These are phyloP conservation scores for Dryas integrifolia DNA, from an alignment of 331 rosid genomes.

Conservation along the genomic window DNA sequence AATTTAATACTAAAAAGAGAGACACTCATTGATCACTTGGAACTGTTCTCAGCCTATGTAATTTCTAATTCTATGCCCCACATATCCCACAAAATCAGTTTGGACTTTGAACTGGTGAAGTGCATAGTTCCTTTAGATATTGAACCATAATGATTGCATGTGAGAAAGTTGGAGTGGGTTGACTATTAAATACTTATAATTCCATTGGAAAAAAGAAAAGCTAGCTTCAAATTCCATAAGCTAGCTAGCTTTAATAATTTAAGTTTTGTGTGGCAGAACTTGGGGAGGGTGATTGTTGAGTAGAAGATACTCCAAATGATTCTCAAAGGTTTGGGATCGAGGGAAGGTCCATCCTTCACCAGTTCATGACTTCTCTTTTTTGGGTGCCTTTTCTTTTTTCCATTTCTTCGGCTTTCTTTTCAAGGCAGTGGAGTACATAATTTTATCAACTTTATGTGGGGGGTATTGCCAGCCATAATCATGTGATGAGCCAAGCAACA, in stretches of 20 bases:
- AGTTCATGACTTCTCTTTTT: neutral
- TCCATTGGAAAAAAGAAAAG: neutral
- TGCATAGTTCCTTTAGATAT: constrained; percentile 13
- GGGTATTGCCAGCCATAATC: constrained; percentile 13
- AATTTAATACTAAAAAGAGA: no score
- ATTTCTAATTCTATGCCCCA: neutral
- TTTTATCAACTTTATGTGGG: neutral
- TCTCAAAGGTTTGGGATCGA: neutral
- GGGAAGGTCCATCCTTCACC: neutral
- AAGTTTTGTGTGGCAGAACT: constrained; percentile 4
- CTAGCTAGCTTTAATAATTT: neutral
- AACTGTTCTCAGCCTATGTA: no score
- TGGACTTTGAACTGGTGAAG: constrained; percentile 3
- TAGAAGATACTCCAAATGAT: constrained; percentile 20
- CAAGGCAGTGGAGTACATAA: neutral
- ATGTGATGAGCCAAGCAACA: constrained; percentile 12
- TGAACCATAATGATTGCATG: constrained; percentile 26
- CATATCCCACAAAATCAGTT: neutral
- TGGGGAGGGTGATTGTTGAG: constrained; percentile 23
- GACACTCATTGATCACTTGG: no score
- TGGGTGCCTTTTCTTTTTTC: neutral
- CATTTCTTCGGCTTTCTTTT: neutral
- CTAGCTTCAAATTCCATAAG: neutral
- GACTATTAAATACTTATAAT: constrained; percentile 13
- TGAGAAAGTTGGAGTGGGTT: constrained; percentile 21